These are phyloP conservation scores for Cryptosporidium ubiquitum DNA, from an alignment of 169 alveolate genomes.

Conservation along the genomic window DNA sequence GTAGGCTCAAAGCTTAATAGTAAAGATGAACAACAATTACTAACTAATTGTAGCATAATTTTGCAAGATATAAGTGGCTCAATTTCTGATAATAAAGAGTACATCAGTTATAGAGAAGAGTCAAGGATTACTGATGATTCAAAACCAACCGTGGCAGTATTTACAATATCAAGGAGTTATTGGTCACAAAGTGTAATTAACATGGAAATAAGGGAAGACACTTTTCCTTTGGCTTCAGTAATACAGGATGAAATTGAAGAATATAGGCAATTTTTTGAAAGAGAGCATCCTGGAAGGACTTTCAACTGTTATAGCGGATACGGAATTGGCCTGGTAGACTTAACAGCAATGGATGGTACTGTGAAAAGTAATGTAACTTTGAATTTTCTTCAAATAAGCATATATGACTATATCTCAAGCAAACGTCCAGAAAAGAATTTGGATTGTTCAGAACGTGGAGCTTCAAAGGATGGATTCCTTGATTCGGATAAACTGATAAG, in stretches of 20 bases:
- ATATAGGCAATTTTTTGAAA: conserved; percentile 21
- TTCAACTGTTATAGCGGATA: conserved; percentile 49
- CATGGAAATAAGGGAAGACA: conserved; percentile 32
- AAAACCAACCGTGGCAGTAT: conserved; percentile 27
- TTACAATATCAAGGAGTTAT: conserved; percentile 54
- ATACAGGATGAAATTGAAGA: conserved; percentile 34
- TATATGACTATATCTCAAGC: conserved; percentile 40
- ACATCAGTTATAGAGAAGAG: neutral
- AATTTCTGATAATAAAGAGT: conserved; percentile 27
- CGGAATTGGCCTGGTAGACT: conserved; percentile 33
- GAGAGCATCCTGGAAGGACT: conserved; percentile 70
- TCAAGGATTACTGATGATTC: neutral
- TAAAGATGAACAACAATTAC: conserved; percentile 44
- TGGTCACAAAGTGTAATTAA: conserved; percentile 34
- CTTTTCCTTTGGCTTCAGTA: conserved; percentile 55
- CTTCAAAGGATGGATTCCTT: neutral
- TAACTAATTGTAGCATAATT: conserved; percentile 35
- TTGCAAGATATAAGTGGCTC: conserved; percentile 56
- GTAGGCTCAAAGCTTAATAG: neutral
- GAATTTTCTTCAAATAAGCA: conserved; percentile 59
- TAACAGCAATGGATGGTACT: conserved; percentile 43
- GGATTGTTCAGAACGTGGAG: neutral
- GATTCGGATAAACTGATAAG: conserved; percentile 12
- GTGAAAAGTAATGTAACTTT: neutral
- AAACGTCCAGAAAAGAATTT: neutral